Evolutionary conservation across 192 early-diverging fungal species (phyloP).

Genomic region (Podila epicladia): DNA sequence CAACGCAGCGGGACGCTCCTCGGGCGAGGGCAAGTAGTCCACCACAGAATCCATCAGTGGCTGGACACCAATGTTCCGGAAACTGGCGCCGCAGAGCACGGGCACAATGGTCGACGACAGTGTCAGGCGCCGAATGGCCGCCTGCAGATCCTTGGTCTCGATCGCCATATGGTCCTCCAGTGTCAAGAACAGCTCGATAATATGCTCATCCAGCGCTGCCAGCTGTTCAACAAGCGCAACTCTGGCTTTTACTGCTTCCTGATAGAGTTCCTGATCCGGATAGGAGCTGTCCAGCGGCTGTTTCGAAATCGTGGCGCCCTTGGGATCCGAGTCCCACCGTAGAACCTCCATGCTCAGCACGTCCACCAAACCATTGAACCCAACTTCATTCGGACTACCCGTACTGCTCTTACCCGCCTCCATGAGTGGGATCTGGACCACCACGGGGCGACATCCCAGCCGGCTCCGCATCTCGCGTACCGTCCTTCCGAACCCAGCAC

Average conservation of each 20-base stretch:
- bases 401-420: conserved; percentile 1
- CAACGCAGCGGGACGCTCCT: conserved; percentile 69
- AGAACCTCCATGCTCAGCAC: conserved; percentile 76
- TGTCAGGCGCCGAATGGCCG: conserved; percentile 78
- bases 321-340: conserved; percentile 63
- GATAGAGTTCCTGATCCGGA: conserved; percentile 47
- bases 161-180: conserved; percentile 81
- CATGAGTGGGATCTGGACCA: conserved; percentile 79
- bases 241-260: conserved; percentile 65
- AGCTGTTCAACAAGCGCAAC: conserved; percentile 82
- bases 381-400: conserved; percentile 44
- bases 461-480: conserved; percentile 66
- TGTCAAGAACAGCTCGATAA: conserved; percentile 87
- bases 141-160: conserved; percentile 65
- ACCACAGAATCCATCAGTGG: conserved; percentile 89
- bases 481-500: conserved; percentile 71
- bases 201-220: conserved; percentile 81
- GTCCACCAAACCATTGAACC: conserved; percentile 78
- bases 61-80: conserved; percentile 93
- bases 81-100: conserved; percentile 89
- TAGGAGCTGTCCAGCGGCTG: conserved; percentile 41
- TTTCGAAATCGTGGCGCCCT: conserved; percentile 53
- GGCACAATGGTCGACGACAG: conserved; percentile 76
- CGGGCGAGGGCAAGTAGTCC: conserved; percentile 86
- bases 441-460: conserved; percentile 70